Base-by-base conservation (phyloP, 2,329 filamentous ascomycete species). In the Colletotrichum trifolii region DNA sequence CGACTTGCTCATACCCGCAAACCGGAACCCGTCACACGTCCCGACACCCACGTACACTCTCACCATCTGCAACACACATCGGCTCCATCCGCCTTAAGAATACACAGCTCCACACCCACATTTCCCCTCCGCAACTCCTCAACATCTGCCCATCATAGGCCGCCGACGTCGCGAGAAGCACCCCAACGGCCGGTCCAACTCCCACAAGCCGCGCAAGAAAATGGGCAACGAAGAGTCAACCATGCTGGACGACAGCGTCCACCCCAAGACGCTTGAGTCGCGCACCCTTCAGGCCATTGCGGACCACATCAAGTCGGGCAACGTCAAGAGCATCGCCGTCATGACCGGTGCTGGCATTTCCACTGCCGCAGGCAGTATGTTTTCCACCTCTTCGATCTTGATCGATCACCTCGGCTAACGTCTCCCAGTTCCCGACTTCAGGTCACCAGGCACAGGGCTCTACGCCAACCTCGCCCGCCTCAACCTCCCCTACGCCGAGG, bases 341-440 rank as follows among this genome's bases (percentile, higher is more conserved):
- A 89, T 98, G 87, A 94, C 92, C 2, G 95, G 95, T 64, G 94
- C 95, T 11, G 95, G 95, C 52, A 96, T 97, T 70, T 93, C 90
- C 36, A 95, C 92, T 0, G 85, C 87, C 9, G 88, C 88, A 60
- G 88, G 88, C 62, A 90, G 85, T 87, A 76, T 59, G 82, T 75
- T 9, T 10, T 6, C 10, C 39, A 10, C 35, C 12, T 40, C 10
- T 8, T 3, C 8, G n/a, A 7, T 4, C 11, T 12, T 8, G 38
- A 13, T 12, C 5, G 15, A 36, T 13, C 38, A 15, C 39, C 49
- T 7, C 17, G 2, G 40, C 69, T 72, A 56, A 72, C 47, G 64
- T n/a, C 81, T 79, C 2, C 79, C 82, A 79, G 95, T 99, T 68
- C 96, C 96, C 67, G 96, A 99, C 79, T 99, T 98, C 77, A 87